Evolutionary conservation across 2,329 filamentous ascomycete species (phyloP).

Genomic region (Byssoonygena ceratinophila): DNA sequence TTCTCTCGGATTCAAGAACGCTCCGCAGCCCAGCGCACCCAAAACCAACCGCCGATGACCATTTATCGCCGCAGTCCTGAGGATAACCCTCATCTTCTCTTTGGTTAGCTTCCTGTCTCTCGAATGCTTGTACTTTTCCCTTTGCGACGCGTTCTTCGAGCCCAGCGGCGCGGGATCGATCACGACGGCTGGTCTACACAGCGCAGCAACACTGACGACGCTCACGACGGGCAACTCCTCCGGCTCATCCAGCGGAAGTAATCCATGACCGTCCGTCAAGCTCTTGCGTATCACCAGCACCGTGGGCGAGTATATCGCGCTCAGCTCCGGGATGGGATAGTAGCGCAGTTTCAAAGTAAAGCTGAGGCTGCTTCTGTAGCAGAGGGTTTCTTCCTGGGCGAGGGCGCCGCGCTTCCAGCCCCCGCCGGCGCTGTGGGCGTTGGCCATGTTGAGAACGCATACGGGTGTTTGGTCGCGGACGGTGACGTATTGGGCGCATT

Average conservation of each 20-base stretch:
- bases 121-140: constrained; percentile 33
- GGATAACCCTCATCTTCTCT: constrained; percentile 51
- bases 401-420: constrained; percentile 52
- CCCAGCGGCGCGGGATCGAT: constrained; percentile 14
- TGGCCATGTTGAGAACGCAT: constrained; percentile 59
- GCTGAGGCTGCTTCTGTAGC: constrained; percentile 46
- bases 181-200: constrained; percentile 34
- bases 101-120: constrained; percentile 47
- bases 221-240: constrained; percentile 43
- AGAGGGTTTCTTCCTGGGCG: constrained; percentile 61
- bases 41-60: constrained; percentile 52
- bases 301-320: constrained; percentile 50
- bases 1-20: constrained; percentile 51
- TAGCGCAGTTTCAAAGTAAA: constrained; percentile 33
- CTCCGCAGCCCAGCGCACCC: constrained; percentile 60
- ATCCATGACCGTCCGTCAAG: constrained; percentile 37
- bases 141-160: constrained; percentile 6
- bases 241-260: constrained; percentile 35
- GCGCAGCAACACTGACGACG: constrained; percentile 51
- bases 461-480: constrained; percentile 33
- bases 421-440: constrained; percentile 47
- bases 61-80: constrained; percentile 50
- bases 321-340: constrained; percentile 45
- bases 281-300: constrained; percentile 50
- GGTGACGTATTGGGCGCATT: constrained; percentile 18